These are phyloP conservation scores for Ogataea philodendri DNA, from an alignment of 805 yeast genomes.

Conservation along the genomic window DNA sequence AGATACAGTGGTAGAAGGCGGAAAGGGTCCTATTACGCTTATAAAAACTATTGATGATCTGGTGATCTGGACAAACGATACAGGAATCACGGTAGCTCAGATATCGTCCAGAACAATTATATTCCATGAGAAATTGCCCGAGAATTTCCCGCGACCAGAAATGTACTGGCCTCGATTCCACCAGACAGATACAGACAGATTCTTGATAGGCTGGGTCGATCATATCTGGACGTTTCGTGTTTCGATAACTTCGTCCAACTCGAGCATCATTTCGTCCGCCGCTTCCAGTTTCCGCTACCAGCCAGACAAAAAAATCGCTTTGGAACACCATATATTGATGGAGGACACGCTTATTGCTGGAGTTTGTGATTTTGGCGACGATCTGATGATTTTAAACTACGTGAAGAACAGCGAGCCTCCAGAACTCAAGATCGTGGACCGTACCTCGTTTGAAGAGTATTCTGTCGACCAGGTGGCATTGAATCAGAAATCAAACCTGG, in stretches of 20 bases:
- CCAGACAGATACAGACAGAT: slow-evolving; percentile 59
- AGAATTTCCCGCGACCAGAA: slow-evolving; percentile 62
- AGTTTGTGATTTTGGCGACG: slow-evolving; percentile 67
- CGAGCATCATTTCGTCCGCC: slow-evolving; percentile 48
- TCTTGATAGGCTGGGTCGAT: slow-evolving; percentile 81
- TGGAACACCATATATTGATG: slow-evolving; percentile 47
- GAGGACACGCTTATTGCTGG: slow-evolving; percentile 68
- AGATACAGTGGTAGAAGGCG: slow-evolving; percentile 62
- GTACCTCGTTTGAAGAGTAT: slow-evolving; percentile 64
- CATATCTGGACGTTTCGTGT: slow-evolving; percentile 61
- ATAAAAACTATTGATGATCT: slow-evolving; percentile 62
- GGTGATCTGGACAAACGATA: slow-evolving; percentile 79
- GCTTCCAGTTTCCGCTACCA: slow-evolving; percentile 49
- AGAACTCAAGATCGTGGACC: slow-evolving; percentile 68
- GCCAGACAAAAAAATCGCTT: slow-evolving; percentile 42
- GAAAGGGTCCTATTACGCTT: slow-evolving; percentile 68
- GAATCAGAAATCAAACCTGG: slow-evolving; percentile 53
- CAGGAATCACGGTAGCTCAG: slow-evolving; percentile 71
- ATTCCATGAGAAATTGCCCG: slow-evolving; percentile 54
- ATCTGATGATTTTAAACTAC: slow-evolving; percentile 58
- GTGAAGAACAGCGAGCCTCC: slow-evolving; percentile 46
- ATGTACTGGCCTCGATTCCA: slow-evolving; percentile 79
- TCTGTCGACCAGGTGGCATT: slow-evolving; percentile 78
- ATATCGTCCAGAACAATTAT: slow-evolving; percentile 49
- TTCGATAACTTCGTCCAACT: slow-evolving; percentile 3